Conservation (phyloP, 345 rosid genomes). For the Acer yangbiense region DNA sequence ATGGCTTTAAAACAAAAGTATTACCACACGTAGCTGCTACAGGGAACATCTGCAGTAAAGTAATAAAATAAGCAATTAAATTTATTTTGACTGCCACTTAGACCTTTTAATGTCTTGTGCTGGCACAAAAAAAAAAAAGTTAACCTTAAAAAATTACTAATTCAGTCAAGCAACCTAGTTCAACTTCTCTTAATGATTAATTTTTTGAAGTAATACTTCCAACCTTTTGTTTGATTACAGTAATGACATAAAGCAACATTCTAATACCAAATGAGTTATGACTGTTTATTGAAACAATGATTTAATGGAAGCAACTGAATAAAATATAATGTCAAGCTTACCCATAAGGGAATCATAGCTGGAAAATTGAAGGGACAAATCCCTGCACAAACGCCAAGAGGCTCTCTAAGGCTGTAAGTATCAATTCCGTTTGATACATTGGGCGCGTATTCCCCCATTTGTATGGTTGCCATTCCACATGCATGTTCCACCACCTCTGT, state of each 20-base stretch:
- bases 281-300: not conserved
- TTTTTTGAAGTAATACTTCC: conserved; percentile 1
- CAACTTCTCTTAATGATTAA: not conserved
- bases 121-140: not conserved
- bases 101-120: not conserved
- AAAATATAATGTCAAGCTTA: conserved; percentile 22
- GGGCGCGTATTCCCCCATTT: conserved; percentile 94
- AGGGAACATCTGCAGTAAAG: conserved; percentile 86
- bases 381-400: conserved; percentile 98
- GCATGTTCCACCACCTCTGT: conserved; percentile 98
- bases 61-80: conserved; percentile 12
- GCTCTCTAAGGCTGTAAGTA: conserved; percentile 90
- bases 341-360: conserved; percentile 99
- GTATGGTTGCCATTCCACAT: conserved; percentile 95
- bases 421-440: conserved; percentile 93
- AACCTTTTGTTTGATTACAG: not conserved
- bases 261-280: not conserved
- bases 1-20: conserved; percentile 90
- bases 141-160: not conserved
- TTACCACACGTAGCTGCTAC: conserved; percentile 94
- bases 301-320: conserved; percentile 4
- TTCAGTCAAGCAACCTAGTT: not conserved
- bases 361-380: conserved; percentile 99
- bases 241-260: not conserved
- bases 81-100: not conserved